Evolutionary conservation across 768 basidiomycete species (phyloP), one percentile per base, ranked within the genome.

Genomic region (Russula foetens): DNA sequence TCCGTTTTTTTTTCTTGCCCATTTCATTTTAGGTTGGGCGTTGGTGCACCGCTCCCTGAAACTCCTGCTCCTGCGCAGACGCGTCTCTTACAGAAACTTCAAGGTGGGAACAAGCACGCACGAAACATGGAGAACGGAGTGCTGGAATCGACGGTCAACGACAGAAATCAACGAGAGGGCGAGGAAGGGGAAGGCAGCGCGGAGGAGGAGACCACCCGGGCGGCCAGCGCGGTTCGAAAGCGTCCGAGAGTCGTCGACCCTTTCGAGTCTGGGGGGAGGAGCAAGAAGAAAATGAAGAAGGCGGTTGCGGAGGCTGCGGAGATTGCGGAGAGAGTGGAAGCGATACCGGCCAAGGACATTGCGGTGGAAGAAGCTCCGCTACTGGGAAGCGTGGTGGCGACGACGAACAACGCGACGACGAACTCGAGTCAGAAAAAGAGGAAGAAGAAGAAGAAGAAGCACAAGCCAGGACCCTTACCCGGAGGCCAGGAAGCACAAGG

Each of bases 21-120:
- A 21, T 39, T n/a, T n/a, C n/a, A n/a, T n/a, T n/a, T n/a, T 60
- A 92, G 90, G 66, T 74, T 92, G 58, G 90, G 90, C 56, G 87
- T 92, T 8, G 90, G 90, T 24, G 86, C 87, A 35, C 68, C 80
- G 29, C 73, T 83, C 24, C 81, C 86, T 29, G 81, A 80, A 53
- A 70, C 73, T 0, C 72, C 41, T 49, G 44, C 55, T 4, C 29
- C 67, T n/a, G 60, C 77, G 29, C 72, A 66, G 52, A 64, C 76
- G 19, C 81, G 81, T 63, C 76, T 92, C 21, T 85, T 83, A 69
- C 77, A 77, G 56, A 83, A 79, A 67, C 77, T 92, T 2, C 67
- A 75, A 12, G 82, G 74, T 0, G 53, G 33, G 6, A 77, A 77
- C 57, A 88, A 84, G 68, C 77, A 79, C 17, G 59, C 68, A 21